phyloP scores from a whole-genome alignment of 2,329 filamentous ascomycete species.

The Orbilia blumenaviensis region DNA sequence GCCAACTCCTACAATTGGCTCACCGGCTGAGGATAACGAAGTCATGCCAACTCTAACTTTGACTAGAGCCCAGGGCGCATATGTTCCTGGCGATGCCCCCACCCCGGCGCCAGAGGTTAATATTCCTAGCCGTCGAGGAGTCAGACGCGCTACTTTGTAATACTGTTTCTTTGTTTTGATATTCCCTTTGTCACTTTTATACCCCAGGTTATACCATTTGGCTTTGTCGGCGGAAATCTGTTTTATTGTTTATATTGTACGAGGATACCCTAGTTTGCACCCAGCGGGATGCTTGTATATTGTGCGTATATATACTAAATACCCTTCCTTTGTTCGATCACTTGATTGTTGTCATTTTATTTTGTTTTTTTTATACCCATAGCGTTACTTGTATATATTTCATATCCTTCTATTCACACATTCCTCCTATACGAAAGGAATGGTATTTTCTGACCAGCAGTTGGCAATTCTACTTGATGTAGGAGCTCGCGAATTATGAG shows the following conservation, averaged over 20 bases:
- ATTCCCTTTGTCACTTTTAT: neutral
- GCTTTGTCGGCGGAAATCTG: neutral
- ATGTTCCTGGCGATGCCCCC: neutral
- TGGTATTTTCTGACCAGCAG: neutral
- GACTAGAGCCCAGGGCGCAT: neutral
- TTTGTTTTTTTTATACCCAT: neutral
- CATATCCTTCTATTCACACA: neutral
- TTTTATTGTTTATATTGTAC: neutral
- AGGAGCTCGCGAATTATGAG: neutral
- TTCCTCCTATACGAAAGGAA: neutral
- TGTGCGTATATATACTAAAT: neutral
- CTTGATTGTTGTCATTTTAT: too few relatives aligned
- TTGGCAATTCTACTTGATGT: neutral
- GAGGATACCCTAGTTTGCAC: slow-evolving; percentile 5
- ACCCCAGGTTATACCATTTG: neutral
- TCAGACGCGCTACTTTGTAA: neutral
- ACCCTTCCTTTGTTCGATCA: neutral
- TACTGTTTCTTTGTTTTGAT: neutral
- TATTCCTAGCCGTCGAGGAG: neutral
- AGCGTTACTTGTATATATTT: neutral
- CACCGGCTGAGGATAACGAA: neutral
- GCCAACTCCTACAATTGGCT: neutral
- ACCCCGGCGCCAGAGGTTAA: neutral
- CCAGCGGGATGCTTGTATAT: neutral
- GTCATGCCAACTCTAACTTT: neutral